These are phyloP conservation scores for Linanthus parryae DNA, from an alignment of 148 eudicot genomes.

Conservation along the genomic window DNA sequence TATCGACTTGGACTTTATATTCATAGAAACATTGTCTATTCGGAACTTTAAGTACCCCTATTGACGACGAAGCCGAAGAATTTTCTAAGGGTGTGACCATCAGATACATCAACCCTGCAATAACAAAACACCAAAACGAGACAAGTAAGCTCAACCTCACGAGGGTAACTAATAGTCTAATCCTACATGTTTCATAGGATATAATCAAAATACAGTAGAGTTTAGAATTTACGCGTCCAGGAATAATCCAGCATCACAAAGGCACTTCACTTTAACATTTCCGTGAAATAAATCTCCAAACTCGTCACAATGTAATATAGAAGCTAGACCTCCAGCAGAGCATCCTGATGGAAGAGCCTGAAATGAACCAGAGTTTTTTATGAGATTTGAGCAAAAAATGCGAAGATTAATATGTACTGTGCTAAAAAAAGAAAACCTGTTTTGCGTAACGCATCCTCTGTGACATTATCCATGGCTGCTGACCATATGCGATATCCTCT, in stretches of 20 bases:
- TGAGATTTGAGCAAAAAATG: too few species aligned
- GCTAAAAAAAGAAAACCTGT: slow-evolving; percentile 28
- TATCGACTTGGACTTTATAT: too few species aligned
- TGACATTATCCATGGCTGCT: slow-evolving; percentile 73
- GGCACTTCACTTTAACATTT: slow-evolving; percentile 76
- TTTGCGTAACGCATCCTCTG: slow-evolving; percentile 69
- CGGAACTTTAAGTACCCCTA: too few species aligned
- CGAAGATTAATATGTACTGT: not conserved
- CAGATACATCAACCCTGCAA: too few species aligned
- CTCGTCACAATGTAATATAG: slow-evolving; percentile 84
- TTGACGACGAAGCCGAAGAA: too few species aligned
- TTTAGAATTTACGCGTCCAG: slow-evolving; percentile 66
- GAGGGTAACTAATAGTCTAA: not conserved
- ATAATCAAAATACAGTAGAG: not conserved
- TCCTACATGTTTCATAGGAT: not conserved
- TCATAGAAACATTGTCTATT: too few species aligned
- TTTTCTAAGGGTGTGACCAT: too few species aligned
- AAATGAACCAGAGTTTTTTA: too few species aligned
- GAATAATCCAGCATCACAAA: slow-evolving; percentile 93
- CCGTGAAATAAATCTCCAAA: slow-evolving; percentile 51
- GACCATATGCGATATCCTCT: slow-evolving; percentile 77
- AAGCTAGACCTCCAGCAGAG: slow-evolving; percentile 97
- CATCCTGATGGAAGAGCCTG: slow-evolving; percentile 95
- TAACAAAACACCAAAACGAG: too few species aligned
- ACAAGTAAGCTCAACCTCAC: too few species aligned